Evolutionary conservation across 2,329 filamentous ascomycete species (phyloP).

Genomic region (Coniochaeta sp.): DNA sequence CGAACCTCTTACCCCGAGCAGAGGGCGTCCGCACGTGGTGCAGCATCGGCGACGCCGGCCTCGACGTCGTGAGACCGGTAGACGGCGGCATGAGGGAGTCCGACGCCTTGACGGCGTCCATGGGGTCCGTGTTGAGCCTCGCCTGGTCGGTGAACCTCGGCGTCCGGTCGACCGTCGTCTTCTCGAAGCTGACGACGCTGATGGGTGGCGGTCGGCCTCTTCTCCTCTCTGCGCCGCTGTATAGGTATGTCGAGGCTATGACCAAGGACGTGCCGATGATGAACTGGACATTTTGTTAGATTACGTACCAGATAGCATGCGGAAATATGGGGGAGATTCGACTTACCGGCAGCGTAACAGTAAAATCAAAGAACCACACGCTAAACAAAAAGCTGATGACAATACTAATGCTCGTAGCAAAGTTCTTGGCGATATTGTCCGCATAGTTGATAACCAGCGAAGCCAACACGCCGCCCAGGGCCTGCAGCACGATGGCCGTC

Average conservation of each 20-base stretch:
- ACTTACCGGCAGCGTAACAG: constrained; percentile 65
- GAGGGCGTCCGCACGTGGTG: constrained; percentile 27
- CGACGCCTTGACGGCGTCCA: constrained; percentile 27
- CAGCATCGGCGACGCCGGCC: constrained; percentile 33
- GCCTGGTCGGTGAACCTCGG: constrained; percentile 24
- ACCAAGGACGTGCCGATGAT: constrained; percentile 73
- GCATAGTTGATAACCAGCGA: constrained; percentile 76
- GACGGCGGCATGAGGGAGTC: constrained; percentile 16
- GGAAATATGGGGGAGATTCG: not conserved
- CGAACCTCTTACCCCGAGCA: constrained; percentile 27
- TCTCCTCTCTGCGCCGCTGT: constrained; percentile 60
- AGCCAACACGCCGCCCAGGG: constrained; percentile 75
- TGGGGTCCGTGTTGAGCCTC: constrained; percentile 29
- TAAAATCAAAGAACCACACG: constrained; percentile 76
- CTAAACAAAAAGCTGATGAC: constrained; percentile 81
- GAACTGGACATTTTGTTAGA: constrained; percentile 50
- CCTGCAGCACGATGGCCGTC: constrained; percentile 76
- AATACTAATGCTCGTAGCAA: constrained; percentile 88
- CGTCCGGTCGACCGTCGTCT: constrained; percentile 55
- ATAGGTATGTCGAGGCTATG: constrained; percentile 76
- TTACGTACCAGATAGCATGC: not conserved
- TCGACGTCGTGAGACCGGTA: constrained; percentile 34
- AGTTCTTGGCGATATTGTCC: constrained; percentile 89
- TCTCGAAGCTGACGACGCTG: constrained; percentile 69
- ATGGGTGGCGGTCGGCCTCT: constrained; percentile 58